phyloP scores from a whole-genome alignment of 768 basidiomycete genomes.

The Leccinum incarnatum region DNA sequence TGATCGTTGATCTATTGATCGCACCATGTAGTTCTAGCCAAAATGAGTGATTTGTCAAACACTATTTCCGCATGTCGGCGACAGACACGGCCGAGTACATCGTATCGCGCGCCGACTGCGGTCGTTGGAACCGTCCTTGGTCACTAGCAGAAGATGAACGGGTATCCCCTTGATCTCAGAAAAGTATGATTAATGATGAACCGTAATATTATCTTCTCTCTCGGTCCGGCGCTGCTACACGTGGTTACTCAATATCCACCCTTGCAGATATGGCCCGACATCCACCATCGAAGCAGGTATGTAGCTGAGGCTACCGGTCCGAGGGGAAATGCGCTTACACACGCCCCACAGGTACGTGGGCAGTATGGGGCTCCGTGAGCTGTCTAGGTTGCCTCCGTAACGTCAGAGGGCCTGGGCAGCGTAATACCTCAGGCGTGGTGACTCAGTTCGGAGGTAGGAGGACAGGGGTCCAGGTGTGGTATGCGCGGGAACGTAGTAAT shows the following conservation, averaged over 20 bases:
- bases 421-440: too few species aligned
- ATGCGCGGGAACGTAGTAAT: too few species aligned
- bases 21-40: constrained; percentile 9
- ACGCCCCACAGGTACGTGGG: too few species aligned
- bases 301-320: too few species aligned
- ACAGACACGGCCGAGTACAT: neutral
- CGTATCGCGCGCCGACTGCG: too few species aligned
- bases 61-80: neutral
- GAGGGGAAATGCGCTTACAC: too few species aligned
- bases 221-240: neutral
- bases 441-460: too few species aligned
- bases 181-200: too few species aligned
- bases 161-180: neutral
- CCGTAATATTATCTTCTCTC: neutral
- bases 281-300: neutral
- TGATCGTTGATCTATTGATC: neutral
- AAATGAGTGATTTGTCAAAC: neutral
- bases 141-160: neutral
- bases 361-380: too few species aligned
- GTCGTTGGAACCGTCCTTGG: neutral
- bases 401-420: too few species aligned
- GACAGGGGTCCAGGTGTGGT: too few species aligned
- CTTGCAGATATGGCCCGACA: neutral
- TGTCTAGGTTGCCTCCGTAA: too few species aligned
- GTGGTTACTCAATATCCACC: neutral